Evolutionary conservation across 768 basidiomycete species (phyloP), one percentile per base, ranked within the genome.

Genomic region (Boletus pseudopeckii): DNA sequence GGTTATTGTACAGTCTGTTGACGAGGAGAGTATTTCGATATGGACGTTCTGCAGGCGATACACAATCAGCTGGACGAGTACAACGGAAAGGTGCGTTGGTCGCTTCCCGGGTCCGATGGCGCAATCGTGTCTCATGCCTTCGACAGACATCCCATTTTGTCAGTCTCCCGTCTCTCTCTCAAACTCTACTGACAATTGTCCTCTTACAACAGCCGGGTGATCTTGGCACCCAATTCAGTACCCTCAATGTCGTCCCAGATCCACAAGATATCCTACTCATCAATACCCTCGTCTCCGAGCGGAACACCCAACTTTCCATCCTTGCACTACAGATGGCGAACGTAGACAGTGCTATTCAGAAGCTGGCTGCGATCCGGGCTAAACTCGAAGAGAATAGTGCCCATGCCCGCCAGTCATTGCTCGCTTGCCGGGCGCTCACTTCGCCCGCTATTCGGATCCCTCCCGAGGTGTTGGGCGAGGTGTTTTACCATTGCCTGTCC

Each of bases 101-200:
- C 50, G 34, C 53, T 48, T 52, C 30, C 40, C 43, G 42, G 45
- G 43, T 37, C 28, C 56, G 59, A 69, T 69, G 54, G 70, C 70
- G 69, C 68, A 61, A 69, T 69, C 63, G 45, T 69, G 58, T 67
- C 69, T 69, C 67, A 71, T 65, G 50, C 52, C n/a, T 32, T 18
- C 34, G 38, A 49, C 46, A 60, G 64, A 9, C 49, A 34, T 52
- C 63, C 28, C 48, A 54, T 58, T 66, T 58, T 52, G 67, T 64
- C 22, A 41, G 68, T 55, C 33, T 1, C 47, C 4, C 5, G 13
- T 45, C 36, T 24, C 20, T 54, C 3, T 11, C 20, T 43, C n/a
- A 36, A 26, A 22, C 34, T 18, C 22, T 47, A n/a, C 36, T 40
- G 20, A 48, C 13, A 40, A 4, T 22, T 2, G 7, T 18, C 36